Evolutionary conservation across 1,284 basidiomycete species (phyloP), one percentile per base, ranked within the genome.

Genomic region (Cutaneotrichosporon mucoides): DNA sequence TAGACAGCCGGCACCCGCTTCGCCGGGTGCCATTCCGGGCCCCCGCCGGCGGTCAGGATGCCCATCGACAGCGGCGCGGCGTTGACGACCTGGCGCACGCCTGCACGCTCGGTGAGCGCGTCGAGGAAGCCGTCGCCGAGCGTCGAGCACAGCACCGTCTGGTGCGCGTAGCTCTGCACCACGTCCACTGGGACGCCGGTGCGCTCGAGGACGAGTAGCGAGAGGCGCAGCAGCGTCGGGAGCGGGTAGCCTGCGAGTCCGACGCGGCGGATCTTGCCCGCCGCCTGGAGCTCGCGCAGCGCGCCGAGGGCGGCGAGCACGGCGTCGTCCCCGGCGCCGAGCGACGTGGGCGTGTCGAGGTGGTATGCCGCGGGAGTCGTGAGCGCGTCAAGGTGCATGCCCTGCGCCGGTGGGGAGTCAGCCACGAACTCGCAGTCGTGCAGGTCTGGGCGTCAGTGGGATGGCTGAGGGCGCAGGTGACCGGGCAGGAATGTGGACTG

Each of bases 1-100:
- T 55, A 64, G 12, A 75, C 37, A 2, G 61, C 58, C 3, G 57
- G 53, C 1, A 67, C 54, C 6, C 56, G 41, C 42, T 64, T 57
- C 3, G 90, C 90, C 7, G 94, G 93, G 72, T 97, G 94, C 95
- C 94, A 98, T 0, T 74, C 55, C 0, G 90, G 90, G 2, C 85
- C 83, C 0, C 79, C 81, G 3, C 75, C 66, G 4, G 83, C 80
- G 0, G 88, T 88, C 43, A 99, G 82, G 1, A 97, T 83, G 0
- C 90, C 91, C 94, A 98, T 98, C 68, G 86, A 87, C 55, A 98
- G 83, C 3, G 95, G 95, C 0, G 92, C 92, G 5, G 93, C 95
- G 38, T 88, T 84, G 50, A 95, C 68, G 40, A 98, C 80, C 61
- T 90, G 86, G 40, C 76, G 75, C 12, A 93, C 82, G 53, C 83